Evolutionary conservation across 495 filamentous ascomycete species (phyloP), one percentile per base, ranked within the genome.

Genomic region (Annulohypoxylon maeteangense): DNA sequence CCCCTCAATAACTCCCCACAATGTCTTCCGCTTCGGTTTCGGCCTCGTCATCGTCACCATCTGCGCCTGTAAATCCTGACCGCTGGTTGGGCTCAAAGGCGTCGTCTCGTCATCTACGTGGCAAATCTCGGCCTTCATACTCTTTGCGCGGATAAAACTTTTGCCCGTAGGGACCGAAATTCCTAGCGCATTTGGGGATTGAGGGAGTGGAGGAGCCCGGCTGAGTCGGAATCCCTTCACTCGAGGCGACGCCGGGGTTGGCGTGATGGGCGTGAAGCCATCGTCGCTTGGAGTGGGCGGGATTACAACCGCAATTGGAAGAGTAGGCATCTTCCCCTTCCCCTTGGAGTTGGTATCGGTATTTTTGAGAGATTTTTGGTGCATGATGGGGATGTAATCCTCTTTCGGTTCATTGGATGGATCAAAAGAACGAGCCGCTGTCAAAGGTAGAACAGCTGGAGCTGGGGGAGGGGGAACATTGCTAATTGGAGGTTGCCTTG

Each of bases 1-100:
- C 16, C 82, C 82, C 8, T 84, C 81, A 31, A 82, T 72, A 29
- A 81, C 57, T 10, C 74, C 75, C 70, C 78, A 77, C 44, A 82
- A 67, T 7, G 80, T 83, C 75, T 68, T 81, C 40, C 81, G 62
- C 60, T 65, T 74, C 48, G 78, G 71, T 66, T 76, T 79, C 3
- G 45, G 54, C 40, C 65, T 70, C 4, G 55, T 8, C 29, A 40
- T 50, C 7, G 55, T 8, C 29, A 40, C 42, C 42, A 36, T 55
- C 22, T 67, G 63, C 45, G 57, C 55, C 47, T 70, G 63, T 16
- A 69, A 20, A 20, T 71, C 61, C 1, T 22, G 32, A 1, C 22
- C 27, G 12, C 32, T 51, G 0, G 53, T 40, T 22, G 76, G 72
- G 29, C 70, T 76, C 22, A 78, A 31, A 8, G 75, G 75, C 16